Conservation (phyloP, 306 rosid species). For the Acmispon strigosus region DNA sequence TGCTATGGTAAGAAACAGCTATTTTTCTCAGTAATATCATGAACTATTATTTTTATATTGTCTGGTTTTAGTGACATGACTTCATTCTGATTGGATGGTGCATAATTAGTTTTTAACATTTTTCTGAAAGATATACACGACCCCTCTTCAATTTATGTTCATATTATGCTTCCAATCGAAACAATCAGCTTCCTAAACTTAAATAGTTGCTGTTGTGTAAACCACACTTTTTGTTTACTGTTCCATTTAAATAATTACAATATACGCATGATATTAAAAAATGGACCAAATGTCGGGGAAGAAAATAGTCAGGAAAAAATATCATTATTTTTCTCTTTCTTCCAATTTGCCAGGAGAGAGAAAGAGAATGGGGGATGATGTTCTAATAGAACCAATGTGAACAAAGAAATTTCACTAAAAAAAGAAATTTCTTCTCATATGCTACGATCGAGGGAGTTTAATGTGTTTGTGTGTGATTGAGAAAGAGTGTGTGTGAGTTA, state of each 20-base stretch:
- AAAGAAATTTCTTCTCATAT: too few species aligned
- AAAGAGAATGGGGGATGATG: too few species aligned
- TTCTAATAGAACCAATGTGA: too few species aligned
- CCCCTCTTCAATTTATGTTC: neutral
- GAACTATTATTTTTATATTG: neutral
- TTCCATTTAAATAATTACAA: neutral
- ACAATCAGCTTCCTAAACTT: neutral
- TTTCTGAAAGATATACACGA: neutral
- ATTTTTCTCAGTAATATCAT: constrained; percentile 1
- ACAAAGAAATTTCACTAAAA: too few species aligned
- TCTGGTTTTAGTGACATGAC: neutral
- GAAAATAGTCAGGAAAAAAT: too few species aligned
- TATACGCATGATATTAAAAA: too few species aligned
- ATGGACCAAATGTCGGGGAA: too few species aligned
- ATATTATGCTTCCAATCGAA: neutral
- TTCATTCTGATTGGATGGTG: neutral
- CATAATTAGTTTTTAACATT: neutral
- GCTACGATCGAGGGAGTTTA: too few species aligned
- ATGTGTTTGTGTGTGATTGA: too few species aligned
- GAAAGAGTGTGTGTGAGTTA: too few species aligned
- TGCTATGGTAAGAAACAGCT: constrained; percentile 49
- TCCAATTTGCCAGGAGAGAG: too few species aligned
- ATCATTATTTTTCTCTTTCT: too few species aligned
- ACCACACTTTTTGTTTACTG: neutral
- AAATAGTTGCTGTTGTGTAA: neutral